These are phyloP conservation scores for Dothiorella sarmentorum DNA, from an alignment of 2,329 filamentous ascomycete species.

Conservation along the genomic window DNA sequence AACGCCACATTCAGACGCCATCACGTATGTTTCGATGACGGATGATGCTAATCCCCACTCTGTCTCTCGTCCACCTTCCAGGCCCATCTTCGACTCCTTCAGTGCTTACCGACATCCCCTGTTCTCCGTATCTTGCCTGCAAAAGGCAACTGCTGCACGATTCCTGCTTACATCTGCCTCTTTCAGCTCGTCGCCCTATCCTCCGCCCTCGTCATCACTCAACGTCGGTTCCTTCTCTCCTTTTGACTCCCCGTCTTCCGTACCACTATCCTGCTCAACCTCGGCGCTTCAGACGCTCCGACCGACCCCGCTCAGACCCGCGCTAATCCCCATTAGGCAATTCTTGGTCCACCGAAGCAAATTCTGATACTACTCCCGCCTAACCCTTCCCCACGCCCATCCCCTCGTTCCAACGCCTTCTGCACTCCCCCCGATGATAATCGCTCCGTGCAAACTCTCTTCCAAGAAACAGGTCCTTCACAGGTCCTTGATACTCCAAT, in stretches of 20 bases:
- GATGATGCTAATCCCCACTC: background rate
- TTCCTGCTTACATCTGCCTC: background rate
- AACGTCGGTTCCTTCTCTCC: background rate
- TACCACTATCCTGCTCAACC: background rate
- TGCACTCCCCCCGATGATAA: background rate
- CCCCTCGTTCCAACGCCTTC: background rate
- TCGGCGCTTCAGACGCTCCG: background rate
- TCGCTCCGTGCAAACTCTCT: background rate
- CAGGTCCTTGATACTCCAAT: background rate
- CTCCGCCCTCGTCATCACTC: background rate
- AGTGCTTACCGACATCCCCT: background rate
- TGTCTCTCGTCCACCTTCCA: background rate
- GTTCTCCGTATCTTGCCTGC: background rate
- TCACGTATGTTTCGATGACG: background rate
- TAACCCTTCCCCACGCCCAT: background rate
- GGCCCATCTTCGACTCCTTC: background rate
- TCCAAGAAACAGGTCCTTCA: background rate
- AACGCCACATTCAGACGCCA: background rate
- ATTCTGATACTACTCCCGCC: background rate
- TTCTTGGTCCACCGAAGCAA: background rate
- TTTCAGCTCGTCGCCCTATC: background rate
- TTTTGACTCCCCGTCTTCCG: background rate
- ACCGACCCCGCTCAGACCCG: background rate
- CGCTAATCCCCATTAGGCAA: constrained; percentile 1
- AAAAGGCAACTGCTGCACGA: background rate